Conservation (phyloP, 495 filamentous ascomycete species). For the Lindgomyces ingoldianus region DNA sequence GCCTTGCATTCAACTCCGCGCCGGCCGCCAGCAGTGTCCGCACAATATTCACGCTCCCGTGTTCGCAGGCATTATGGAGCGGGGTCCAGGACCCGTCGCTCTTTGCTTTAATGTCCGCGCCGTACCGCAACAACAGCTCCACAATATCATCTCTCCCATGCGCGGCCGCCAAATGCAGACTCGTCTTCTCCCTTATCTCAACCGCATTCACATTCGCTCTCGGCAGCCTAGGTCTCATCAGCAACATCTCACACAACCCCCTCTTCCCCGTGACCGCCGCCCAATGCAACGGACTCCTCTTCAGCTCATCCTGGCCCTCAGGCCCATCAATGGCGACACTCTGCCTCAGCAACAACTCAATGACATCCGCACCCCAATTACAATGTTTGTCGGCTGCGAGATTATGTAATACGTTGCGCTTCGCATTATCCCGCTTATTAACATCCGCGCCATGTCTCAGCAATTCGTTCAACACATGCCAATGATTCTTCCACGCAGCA, state of each 20-base stretch:
- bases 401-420: slow-evolving; percentile 56
- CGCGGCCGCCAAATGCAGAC: slow-evolving; percentile 61
- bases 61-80: slow-evolving; percentile 64
- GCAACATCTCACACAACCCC: slow-evolving; percentile 56
- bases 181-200: slow-evolving; percentile 61
- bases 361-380: slow-evolving; percentile 56
- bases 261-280: slow-evolving; percentile 63
- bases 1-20: slow-evolving; percentile 54
- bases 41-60: slow-evolving; percentile 55
- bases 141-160: slow-evolving; percentile 58
- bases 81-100: slow-evolving; percentile 67
- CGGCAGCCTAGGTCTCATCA: slow-evolving; percentile 49
- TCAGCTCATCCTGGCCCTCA: slow-evolving; percentile 50
- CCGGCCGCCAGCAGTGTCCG: slow-evolving; percentile 52
- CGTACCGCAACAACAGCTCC: slow-evolving; percentile 54
- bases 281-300: slow-evolving; percentile 63
- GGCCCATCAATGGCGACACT: slow-evolving; percentile 48
- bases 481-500: slow-evolving; percentile 60
- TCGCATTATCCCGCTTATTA: slow-evolving; percentile 48
- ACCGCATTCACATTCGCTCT: slow-evolving; percentile 54
- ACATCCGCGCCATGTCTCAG: slow-evolving; percentile 50
- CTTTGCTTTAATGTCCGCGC: slow-evolving; percentile 56
- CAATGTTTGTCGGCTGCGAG: slow-evolving; percentile 58
- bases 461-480: slow-evolving; percentile 54
- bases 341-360: slow-evolving; percentile 50